Conservation (phyloP, 2,329 filamentous ascomycete genomes). For the Shiraia bambusicola region DNA sequence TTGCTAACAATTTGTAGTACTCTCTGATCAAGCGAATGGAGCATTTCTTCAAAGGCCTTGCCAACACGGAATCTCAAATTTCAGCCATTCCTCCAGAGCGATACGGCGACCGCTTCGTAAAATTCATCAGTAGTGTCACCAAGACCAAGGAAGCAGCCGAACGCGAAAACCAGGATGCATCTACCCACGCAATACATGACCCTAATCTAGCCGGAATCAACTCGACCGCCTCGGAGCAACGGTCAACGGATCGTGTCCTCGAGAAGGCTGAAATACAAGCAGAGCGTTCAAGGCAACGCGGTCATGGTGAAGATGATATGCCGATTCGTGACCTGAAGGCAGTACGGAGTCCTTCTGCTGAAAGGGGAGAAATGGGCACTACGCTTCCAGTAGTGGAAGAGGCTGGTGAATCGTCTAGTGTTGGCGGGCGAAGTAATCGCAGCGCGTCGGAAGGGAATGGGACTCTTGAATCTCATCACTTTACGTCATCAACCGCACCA, state of each 20-base stretch:
- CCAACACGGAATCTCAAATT: slow-evolving; percentile 79
- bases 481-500: slow-evolving; percentile 23
- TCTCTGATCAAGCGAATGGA: slow-evolving; percentile 92
- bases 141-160: slow-evolving; percentile 85
- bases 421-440: slow-evolving; percentile 59
- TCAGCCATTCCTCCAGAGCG: slow-evolving; percentile 86
- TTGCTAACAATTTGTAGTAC: slow-evolving; percentile 63
- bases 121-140: slow-evolving; percentile 87
- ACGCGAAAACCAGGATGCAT: slow-evolving; percentile 50
- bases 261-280: slow-evolving; percentile 62
- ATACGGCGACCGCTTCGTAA: slow-evolving; percentile 91
- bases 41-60: slow-evolving; percentile 94
- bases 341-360: slow-evolving; percentile 58
- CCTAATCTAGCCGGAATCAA: slow-evolving; percentile 45
- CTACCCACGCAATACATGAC: slow-evolving; percentile 36
- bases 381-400: slow-evolving; percentile 87
- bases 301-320: slow-evolving; percentile 56
- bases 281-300: slow-evolving; percentile 57
- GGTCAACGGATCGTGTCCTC: slow-evolving; percentile 56
- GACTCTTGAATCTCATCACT: neutral
- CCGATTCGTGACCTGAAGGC: slow-evolving; percentile 63
- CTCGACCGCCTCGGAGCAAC: slow-evolving; percentile 27
- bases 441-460: slow-evolving; percentile 29
- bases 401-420: slow-evolving; percentile 73
- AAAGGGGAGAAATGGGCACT: slow-evolving; percentile 57